These are phyloP conservation scores for Suillus ampliporus DNA, from an alignment of 768 basidiomycete species.

Conservation along the genomic window DNA sequence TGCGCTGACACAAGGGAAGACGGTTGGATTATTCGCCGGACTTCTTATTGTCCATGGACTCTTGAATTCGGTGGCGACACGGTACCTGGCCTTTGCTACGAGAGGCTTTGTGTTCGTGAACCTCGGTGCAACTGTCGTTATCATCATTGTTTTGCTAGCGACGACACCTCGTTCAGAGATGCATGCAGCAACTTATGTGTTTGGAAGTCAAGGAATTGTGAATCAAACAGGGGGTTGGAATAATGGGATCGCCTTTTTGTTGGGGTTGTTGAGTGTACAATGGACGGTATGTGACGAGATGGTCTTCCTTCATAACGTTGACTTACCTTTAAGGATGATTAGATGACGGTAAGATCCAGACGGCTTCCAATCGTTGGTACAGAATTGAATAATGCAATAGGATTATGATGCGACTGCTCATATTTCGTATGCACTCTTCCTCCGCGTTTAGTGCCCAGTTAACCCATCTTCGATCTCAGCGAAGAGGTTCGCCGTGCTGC, in stretches of 20 bases:
- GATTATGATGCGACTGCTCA: constrained; percentile 85
- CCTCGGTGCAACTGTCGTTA: constrained; percentile 80
- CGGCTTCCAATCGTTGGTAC: not conserved
- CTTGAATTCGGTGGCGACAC: constrained; percentile 75
- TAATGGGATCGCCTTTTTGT: constrained; percentile 80
- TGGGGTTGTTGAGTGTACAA: constrained; percentile 86
- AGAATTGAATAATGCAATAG: constrained; percentile 35
- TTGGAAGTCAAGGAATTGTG: constrained; percentile 71
- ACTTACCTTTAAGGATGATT: constrained; percentile 4
- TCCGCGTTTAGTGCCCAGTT: not conserved
- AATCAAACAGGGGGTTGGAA: constrained; percentile 86
- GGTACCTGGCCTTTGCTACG: constrained; percentile 75
- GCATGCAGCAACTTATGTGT: constrained; percentile 82
- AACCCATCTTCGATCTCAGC: constrained; percentile 37
- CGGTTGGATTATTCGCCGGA: constrained; percentile 78
- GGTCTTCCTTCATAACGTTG: not conserved
- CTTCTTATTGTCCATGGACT: constrained; percentile 77
- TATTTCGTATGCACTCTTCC: constrained; percentile 62
- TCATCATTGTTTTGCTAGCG: constrained; percentile 84
- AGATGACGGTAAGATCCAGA: constrained; percentile 59
- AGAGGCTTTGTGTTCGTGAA: constrained; percentile 87
- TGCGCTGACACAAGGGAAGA: constrained; percentile 54
- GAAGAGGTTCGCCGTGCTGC: constrained; percentile 84
- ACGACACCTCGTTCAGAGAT: constrained; percentile 75
- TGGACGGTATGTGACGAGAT: constrained; percentile 67